These are phyloP conservation scores for Ophiocordyceps camponoti-saundersi DNA, from an alignment of 2,329 filamentous ascomycete genomes.

Conservation along the genomic window DNA sequence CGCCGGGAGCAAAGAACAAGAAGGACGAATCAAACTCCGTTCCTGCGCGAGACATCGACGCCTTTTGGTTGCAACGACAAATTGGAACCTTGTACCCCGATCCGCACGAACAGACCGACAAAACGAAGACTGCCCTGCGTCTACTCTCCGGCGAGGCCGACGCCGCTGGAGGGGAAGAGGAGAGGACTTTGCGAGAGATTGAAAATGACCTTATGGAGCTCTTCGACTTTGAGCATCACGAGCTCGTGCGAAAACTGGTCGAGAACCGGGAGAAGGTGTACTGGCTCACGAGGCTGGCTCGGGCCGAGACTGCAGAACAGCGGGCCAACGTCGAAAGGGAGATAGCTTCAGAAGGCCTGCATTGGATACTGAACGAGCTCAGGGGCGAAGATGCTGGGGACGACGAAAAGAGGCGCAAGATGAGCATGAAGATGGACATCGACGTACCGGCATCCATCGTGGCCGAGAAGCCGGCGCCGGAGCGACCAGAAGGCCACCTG, in stretches of 20 bases:
- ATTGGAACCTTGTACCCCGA: constrained; percentile 80
- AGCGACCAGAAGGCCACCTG: constrained; percentile 49
- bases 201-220: constrained; percentile 98
- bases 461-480: constrained; percentile 27
- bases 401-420: constrained; percentile 44
- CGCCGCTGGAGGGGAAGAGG: constrained; percentile 57
- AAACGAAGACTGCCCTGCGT: constrained; percentile 68
- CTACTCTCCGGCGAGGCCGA: constrained; percentile 65
- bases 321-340: constrained; percentile 69
- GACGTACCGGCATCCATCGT: constrained; percentile 50
- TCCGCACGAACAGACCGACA: constrained; percentile 83
- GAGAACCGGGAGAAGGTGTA: constrained; percentile 87
- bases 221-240: constrained; percentile 92
- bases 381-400: constrained; percentile 50
- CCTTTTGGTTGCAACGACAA: constrained; percentile 90
- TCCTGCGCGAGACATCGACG: constrained; percentile 79
- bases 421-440: constrained; percentile 93
- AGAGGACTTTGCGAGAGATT: constrained; percentile 76
- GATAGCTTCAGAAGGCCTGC: constrained; percentile 77
- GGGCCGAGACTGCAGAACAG: constrained; percentile 63
- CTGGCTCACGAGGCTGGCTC: constrained; percentile 80
- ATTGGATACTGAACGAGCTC: constrained; percentile 76
- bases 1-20: constrained; percentile 25
- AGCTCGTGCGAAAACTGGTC: constrained; percentile 80
- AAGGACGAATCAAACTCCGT: constrained; percentile 45